Percentiles rank a stretch among this genome's conserved stretches.
phyloP scores from a whole-genome alignment of 2,329 filamentous ascomycete species.

The Aureobasidium sp. region DNA sequence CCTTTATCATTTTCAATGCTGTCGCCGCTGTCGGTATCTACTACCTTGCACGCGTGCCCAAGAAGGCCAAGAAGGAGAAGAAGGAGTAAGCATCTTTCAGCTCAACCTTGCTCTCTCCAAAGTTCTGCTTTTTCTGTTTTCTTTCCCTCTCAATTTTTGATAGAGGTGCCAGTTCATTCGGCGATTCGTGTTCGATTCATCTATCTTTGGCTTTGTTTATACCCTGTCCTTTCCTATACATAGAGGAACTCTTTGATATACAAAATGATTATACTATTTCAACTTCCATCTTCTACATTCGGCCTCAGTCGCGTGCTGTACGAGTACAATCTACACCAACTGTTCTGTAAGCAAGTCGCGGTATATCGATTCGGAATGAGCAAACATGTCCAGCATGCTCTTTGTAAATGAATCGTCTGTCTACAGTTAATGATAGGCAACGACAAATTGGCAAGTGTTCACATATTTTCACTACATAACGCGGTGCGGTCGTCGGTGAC shows the following conservation, averaged over 20 bases:
- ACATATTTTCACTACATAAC: no score
- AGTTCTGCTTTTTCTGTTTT: background rate
- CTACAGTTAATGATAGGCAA: no score
- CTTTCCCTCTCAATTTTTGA: background rate
- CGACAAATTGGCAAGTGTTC: no score
- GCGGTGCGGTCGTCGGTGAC: no score
- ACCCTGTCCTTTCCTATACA: constrained; percentile 1
- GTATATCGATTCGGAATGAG: no score
- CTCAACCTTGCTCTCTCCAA: background rate
- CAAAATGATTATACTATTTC: no score
- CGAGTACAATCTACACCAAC: no score
- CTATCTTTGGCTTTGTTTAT: background rate
- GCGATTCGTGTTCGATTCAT: constrained; percentile 3
- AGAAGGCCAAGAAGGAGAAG: constrained; percentile 21
- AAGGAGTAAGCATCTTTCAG: background rate
- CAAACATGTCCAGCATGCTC: no score
- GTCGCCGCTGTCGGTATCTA: constrained; percentile 45
- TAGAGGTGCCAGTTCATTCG: background rate
- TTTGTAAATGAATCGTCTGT: no score
- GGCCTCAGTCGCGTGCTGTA: no score
- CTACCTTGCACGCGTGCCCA: constrained; percentile 49
- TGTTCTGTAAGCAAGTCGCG: no score
- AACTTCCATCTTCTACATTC: no score
- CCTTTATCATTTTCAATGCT: constrained; percentile 47
- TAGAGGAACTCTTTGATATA: constrained; percentile 6